phyloP scores from a whole-genome alignment of 306 rosid species.

The Prunus kanzakura region DNA sequence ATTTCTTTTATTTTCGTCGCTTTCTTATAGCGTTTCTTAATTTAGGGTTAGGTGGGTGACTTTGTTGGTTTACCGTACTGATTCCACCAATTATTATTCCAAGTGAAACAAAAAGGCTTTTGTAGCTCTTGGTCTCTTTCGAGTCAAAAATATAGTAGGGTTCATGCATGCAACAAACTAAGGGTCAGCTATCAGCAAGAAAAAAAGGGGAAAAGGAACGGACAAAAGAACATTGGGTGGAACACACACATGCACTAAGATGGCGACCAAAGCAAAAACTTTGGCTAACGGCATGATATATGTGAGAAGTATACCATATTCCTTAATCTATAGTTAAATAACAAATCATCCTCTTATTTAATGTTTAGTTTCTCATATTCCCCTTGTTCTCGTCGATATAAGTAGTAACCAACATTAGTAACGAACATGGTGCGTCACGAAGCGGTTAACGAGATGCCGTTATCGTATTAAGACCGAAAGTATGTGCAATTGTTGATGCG shows the following conservation, averaged over 20 bases:
- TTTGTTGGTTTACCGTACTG: too few relatives aligned
- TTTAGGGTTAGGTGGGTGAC: too few relatives aligned
- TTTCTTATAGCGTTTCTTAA: not conserved
- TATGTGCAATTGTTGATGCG: not conserved
- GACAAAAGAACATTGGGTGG: slow-evolving; percentile 15
- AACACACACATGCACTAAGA: not conserved
- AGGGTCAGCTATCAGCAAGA: slow-evolving; percentile 17
- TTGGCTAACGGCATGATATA: not conserved
- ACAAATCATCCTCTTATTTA: too few relatives aligned
- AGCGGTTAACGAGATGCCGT: not conserved
- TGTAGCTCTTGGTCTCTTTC: not conserved
- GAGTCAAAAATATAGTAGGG: slow-evolving; percentile 9
- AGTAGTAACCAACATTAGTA: not conserved
- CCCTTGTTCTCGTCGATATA: not conserved
- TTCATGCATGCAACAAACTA: slow-evolving; percentile 25
- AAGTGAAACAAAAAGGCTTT: too few relatives aligned
- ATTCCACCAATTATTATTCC: too few relatives aligned
- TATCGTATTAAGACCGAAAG: not conserved
- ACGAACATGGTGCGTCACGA: not conserved
- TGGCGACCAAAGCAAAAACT: not conserved
- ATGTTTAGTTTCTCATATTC: too few relatives aligned
- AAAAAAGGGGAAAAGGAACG: not conserved
- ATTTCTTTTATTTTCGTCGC: not conserved
- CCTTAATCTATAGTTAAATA: too few relatives aligned
- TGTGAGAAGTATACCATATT: not conserved